These are phyloP conservation scores for Globisporangium lucens DNA, from an alignment of 352 stramenopile genomes.

Conservation along the genomic window DNA sequence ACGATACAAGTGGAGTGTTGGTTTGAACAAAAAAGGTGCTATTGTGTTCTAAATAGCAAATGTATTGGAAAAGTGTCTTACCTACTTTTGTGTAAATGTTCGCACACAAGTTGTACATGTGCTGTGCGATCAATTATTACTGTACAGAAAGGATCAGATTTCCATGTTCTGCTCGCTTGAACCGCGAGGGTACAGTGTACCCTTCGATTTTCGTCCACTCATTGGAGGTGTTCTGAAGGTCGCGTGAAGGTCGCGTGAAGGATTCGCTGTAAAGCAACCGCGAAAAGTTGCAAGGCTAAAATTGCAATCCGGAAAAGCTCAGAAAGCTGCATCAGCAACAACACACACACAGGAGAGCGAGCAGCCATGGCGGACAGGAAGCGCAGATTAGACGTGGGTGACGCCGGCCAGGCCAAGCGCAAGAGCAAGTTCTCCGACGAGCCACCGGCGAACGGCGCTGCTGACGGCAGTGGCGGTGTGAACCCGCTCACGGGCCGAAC, in stretches of 20 bases:
- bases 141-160: too few relatives aligned
- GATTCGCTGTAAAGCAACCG: slow-evolving; percentile 16
- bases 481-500: slow-evolving; percentile 91
- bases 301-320: slow-evolving; percentile 2
- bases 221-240: slow-evolving; percentile 18
- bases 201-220: background rate
- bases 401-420: slow-evolving; percentile 52
- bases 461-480: slow-evolving; percentile 11
- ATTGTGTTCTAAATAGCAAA: too few relatives aligned
- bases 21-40: too few relatives aligned
- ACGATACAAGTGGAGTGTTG: too few relatives aligned
- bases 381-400: slow-evolving; percentile 60
- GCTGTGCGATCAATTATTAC: too few relatives aligned
- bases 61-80: too few relatives aligned
- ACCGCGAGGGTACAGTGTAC: too few relatives aligned
- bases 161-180: too few relatives aligned
- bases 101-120: background rate
- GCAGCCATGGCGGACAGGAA: slow-evolving; percentile 59
- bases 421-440: slow-evolving; percentile 79
- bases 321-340: background rate
- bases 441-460: slow-evolving; percentile 21
- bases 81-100: background rate
- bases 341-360: background rate
- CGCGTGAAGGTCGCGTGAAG: slow-evolving; percentile 19
- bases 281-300: slow-evolving; percentile 15